phyloP scores from a whole-genome alignment of 1,139 yeast species.

The Komagataea norvegica region DNA sequence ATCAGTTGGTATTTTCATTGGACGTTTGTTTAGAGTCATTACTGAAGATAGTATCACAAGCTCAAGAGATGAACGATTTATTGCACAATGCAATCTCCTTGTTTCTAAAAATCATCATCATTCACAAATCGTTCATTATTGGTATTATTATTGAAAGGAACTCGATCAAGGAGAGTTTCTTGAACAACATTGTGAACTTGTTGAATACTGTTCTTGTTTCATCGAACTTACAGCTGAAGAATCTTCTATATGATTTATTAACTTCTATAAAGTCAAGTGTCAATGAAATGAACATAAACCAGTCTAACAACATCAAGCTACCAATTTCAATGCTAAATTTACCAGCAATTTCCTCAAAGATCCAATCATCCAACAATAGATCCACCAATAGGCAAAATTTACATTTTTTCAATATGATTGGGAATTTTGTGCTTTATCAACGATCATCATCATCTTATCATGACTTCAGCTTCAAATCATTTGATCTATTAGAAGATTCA shows the following conservation, averaged over 20 bases:
- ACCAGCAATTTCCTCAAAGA: slow-evolving; percentile 20
- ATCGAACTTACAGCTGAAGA: slow-evolving; percentile 37
- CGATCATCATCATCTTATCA: slow-evolving; percentile 29
- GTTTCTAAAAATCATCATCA: slow-evolving; percentile 53
- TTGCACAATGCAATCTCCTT: slow-evolving; percentile 34
- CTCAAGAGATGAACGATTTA: slow-evolving; percentile 21
- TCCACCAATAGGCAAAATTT: slow-evolving; percentile 13
- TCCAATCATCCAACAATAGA: not conserved
- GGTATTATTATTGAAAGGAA: slow-evolving; percentile 26
- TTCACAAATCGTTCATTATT: slow-evolving; percentile 46
- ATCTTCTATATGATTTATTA: slow-evolving; percentile 59
- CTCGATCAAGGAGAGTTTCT: slow-evolving; percentile 29
- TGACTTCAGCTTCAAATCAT: slow-evolving; percentile 40
- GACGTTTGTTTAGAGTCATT: slow-evolving; percentile 23
- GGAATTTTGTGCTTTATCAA: slow-evolving; percentile 32
- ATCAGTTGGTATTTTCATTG: slow-evolving; percentile 23
- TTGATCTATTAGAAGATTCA: slow-evolving; percentile 69
- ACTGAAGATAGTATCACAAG: slow-evolving; percentile 20
- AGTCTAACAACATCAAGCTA: slow-evolving; percentile 18
- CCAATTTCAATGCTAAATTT: slow-evolving; percentile 23
- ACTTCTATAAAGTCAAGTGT: slow-evolving; percentile 44
- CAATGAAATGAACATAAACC: slow-evolving; percentile 22
- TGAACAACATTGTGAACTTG: slow-evolving; percentile 41
- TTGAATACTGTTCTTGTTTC: slow-evolving; percentile 41
- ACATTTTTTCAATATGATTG: slow-evolving; percentile 21